These are phyloP conservation scores for Aspergillus thermomutatus DNA, from an alignment of 2,329 filamentous ascomycete species.

Conservation along the genomic window DNA sequence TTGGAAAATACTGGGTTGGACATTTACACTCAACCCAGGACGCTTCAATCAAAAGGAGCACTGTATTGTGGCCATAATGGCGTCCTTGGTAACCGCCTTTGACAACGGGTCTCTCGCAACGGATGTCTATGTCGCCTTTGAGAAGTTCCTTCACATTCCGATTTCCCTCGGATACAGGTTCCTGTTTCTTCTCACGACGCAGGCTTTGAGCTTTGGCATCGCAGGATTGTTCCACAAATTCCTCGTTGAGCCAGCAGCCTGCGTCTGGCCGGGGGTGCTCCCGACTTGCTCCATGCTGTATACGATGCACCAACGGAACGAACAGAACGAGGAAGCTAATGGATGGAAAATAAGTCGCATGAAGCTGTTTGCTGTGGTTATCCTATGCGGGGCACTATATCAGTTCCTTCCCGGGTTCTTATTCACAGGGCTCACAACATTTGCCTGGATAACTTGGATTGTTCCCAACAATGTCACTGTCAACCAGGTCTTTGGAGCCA, in stretches of 20 bases:
- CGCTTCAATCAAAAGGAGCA: slow-evolving; percentile 29
- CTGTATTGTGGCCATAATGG: slow-evolving; percentile 11
- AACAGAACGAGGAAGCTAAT: slow-evolving; percentile 38
- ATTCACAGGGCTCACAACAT: slow-evolving; percentile 28
- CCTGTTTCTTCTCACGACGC: slow-evolving; percentile 53
- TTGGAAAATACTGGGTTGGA: slow-evolving; percentile 1
- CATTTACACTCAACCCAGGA: slow-evolving; percentile 25
- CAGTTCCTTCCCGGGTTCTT: slow-evolving; percentile 26
- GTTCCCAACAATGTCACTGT: slow-evolving; percentile 22
- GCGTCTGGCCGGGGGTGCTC: slow-evolving; percentile 57
- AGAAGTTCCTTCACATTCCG: slow-evolving; percentile 13
- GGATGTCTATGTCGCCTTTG: slow-evolving; percentile 18
- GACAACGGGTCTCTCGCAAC: slow-evolving; percentile 11
- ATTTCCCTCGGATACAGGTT: slow-evolving; percentile 22
- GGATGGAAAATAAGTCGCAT: slow-evolving; percentile 37
- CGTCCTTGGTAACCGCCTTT: slow-evolving; percentile 8
- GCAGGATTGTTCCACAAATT: slow-evolving; percentile 63
- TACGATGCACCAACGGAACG: slow-evolving; percentile 31
- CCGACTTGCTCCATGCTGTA: slow-evolving; percentile 32
- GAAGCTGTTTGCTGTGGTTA: slow-evolving; percentile 24
- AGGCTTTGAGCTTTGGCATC: slow-evolving; percentile 65
- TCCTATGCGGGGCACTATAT: slow-evolving; percentile 30
- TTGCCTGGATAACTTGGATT: slow-evolving; percentile 30
- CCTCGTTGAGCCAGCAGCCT: slow-evolving; percentile 51
- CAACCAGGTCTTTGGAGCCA: slow-evolving; percentile 30